These are phyloP conservation scores for Nakataea oryzae DNA, from an alignment of 2,329 filamentous ascomycete genomes.

Conservation along the genomic window DNA sequence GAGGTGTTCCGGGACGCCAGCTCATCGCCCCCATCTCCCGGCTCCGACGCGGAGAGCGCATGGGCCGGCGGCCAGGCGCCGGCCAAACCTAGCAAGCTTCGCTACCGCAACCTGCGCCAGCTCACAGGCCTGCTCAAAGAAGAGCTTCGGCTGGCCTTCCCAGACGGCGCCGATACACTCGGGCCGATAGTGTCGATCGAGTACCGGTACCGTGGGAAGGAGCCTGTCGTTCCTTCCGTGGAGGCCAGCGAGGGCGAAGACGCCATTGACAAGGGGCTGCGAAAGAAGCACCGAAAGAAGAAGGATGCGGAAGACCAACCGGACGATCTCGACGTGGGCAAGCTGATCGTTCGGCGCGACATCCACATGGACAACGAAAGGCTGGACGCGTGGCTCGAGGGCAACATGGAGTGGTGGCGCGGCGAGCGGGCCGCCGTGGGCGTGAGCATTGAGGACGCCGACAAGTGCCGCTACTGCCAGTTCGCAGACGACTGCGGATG, in stretches of 20 bases:
- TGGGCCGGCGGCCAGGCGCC: constrained; percentile 17
- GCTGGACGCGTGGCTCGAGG: constrained; percentile 54
- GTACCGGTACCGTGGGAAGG: constrained; percentile 28
- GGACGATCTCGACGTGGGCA: constrained; percentile 12
- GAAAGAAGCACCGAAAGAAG: neutral
- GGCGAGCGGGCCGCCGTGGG: constrained; percentile 62
- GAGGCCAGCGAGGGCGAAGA: neutral
- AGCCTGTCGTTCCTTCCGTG: neutral
- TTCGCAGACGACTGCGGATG: constrained; percentile 71
- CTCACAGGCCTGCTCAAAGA: constrained; percentile 32
- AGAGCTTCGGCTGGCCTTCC: constrained; percentile 42
- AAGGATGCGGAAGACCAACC: constrained; percentile 2
- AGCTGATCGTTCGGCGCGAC: constrained; percentile 43
- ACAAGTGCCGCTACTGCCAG: constrained; percentile 77
- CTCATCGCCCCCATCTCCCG: neutral
- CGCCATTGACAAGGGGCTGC: neutral
- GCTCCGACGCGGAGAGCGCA: constrained; percentile 12
- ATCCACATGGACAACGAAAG: constrained; percentile 55
- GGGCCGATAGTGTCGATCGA: constrained; percentile 41
- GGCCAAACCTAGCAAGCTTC: constrained; percentile 20
- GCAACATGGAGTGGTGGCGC: constrained; percentile 76
- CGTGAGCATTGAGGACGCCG: constrained; percentile 74
- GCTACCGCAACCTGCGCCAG: constrained; percentile 36
- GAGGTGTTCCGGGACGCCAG: constrained; percentile 45
- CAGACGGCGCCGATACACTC: constrained; percentile 33